A percentile compares a stretch with the other conserved stretches of the same genome.
phyloP scores from a whole-genome alignment of 306 rosid genomes.

The Quillaja saponaria region DNA sequence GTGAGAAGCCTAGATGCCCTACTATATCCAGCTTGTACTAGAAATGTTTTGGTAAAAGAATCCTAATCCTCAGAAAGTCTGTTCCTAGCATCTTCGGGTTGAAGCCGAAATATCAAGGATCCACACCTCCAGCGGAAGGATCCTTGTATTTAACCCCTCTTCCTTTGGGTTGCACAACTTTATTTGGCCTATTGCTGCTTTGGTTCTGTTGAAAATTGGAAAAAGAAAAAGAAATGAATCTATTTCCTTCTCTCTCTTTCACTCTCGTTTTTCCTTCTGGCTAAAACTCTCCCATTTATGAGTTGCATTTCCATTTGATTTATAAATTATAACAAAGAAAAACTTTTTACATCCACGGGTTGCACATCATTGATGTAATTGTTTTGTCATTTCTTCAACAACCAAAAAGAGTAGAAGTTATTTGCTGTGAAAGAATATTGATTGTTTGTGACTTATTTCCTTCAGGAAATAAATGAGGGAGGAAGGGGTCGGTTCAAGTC shows the following conservation, averaged over 20 bases:
- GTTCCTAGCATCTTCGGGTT: neutral
- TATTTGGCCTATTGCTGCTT: no score
- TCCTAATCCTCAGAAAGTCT: neutral
- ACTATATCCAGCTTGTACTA: neutral
- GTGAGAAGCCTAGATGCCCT: conserved; percentile 1
- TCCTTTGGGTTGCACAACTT: no score
- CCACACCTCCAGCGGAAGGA: no score
- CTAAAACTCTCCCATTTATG: no score
- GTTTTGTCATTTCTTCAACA: neutral
- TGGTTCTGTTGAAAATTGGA: no score
- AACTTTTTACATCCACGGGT: neutral
- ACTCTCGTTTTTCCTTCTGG: neutral
- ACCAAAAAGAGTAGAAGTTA: neutral
- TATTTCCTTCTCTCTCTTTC: neutral
- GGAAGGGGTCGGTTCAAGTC: conserved; percentile 98
- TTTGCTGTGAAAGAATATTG: conserved; percentile 20
- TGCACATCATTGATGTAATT: conserved; percentile 1
- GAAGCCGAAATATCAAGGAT: no score
- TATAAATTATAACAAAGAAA: neutral
- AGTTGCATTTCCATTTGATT: neutral
- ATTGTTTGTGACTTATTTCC: conserved; percentile 13
- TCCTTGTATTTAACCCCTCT: no score
- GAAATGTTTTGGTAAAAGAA: neutral
- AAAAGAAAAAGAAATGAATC: no score
- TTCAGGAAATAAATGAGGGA: conserved; percentile 87